Conservation (phyloP, 2,329 filamentous ascomycete genomes). For the Zymoseptoria tritici region DNA sequence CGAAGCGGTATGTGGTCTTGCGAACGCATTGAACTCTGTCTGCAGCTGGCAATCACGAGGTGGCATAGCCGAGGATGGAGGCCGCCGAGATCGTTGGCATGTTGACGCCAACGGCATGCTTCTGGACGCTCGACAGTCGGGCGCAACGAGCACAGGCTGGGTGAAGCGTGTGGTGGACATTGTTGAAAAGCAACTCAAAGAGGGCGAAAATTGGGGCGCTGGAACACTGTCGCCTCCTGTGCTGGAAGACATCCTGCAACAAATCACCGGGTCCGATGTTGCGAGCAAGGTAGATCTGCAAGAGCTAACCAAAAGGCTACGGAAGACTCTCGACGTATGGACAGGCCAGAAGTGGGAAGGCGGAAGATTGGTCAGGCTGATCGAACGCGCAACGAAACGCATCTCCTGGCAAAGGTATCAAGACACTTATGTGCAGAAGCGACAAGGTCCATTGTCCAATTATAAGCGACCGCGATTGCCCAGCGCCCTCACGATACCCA, state of each 20-base stretch:
- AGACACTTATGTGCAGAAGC: constrained; percentile 62
- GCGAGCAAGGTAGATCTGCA: constrained; percentile 24
- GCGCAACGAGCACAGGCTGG: constrained; percentile 63
- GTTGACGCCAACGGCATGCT: constrained; percentile 80
- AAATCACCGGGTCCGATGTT: constrained; percentile 35
- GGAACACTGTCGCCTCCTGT: constrained; percentile 51
- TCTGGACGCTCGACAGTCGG: constrained; percentile 58
- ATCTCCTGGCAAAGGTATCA: constrained; percentile 82
- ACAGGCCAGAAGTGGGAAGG: constrained; percentile 77
- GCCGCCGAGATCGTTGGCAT: constrained; percentile 82
- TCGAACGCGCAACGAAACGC: constrained; percentile 75
- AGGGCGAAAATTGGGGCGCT: constrained; percentile 79
- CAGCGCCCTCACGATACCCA: constrained; percentile 63
- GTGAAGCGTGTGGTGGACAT: constrained; percentile 87
- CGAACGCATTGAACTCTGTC: constrained; percentile 91
- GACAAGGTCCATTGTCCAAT: constrained; percentile 47
- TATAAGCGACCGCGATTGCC: constrained; percentile 73
- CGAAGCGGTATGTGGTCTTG: constrained; percentile 91
- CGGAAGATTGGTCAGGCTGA: constrained; percentile 69
- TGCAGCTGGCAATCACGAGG: constrained; percentile 90
- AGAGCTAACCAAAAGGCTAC: constrained; percentile 33
- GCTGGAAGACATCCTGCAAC: constrained; percentile 38
- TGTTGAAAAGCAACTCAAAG: constrained; percentile 76
- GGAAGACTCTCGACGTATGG: constrained; percentile 45
- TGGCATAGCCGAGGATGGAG: constrained; percentile 67